Conservation (phyloP, 2,329 filamentous ascomycete species). For the Ophiostoma sp. region DNA sequence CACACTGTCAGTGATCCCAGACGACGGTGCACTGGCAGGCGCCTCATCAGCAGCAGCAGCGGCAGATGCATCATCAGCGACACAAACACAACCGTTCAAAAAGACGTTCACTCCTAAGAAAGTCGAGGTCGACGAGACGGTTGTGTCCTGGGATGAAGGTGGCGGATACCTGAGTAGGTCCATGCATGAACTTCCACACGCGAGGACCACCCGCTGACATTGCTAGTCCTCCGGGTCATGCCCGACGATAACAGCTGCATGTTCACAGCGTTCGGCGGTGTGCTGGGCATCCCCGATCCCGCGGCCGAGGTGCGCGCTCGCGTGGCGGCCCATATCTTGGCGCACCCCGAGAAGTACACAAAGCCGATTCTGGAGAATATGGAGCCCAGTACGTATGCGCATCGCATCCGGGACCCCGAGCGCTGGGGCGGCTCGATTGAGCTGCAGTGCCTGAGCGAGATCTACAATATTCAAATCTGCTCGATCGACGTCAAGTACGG, state of each 20-base stretch:
- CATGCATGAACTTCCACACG: background rate
- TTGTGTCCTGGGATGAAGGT: slow-evolving; percentile 45
- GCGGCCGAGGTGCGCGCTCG: slow-evolving; percentile 61
- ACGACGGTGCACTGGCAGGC: slow-evolving; percentile 30
- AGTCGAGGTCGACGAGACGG: slow-evolving; percentile 40
- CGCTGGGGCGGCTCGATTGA: slow-evolving; percentile 93
- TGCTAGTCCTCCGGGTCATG: slow-evolving; percentile 78
- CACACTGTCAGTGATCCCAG: slow-evolving; percentile 46
- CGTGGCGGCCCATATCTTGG: slow-evolving; percentile 72
- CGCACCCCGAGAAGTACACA: slow-evolving; percentile 65
- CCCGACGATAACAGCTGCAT: slow-evolving; percentile 94
- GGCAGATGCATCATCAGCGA: slow-evolving; percentile 12
- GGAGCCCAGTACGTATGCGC: slow-evolving; percentile 68
- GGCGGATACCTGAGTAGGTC: slow-evolving; percentile 47
- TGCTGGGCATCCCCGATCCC: slow-evolving; percentile 55
- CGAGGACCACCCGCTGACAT: background rate
- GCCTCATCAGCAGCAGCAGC: background rate
- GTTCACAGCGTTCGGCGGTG: slow-evolving; percentile 81
- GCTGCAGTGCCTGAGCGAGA: slow-evolving; percentile 73
- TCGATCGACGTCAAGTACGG: slow-evolving; percentile 66
- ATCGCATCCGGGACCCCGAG: slow-evolving; percentile 71
- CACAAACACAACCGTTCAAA: slow-evolving; percentile 21
- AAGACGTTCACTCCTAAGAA: slow-evolving; percentile 31
- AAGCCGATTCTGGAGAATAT: slow-evolving; percentile 67
- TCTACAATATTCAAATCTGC: slow-evolving; percentile 81